Conservation (phyloP, 306 rosid genomes). For the Neltuma alba region DNA sequence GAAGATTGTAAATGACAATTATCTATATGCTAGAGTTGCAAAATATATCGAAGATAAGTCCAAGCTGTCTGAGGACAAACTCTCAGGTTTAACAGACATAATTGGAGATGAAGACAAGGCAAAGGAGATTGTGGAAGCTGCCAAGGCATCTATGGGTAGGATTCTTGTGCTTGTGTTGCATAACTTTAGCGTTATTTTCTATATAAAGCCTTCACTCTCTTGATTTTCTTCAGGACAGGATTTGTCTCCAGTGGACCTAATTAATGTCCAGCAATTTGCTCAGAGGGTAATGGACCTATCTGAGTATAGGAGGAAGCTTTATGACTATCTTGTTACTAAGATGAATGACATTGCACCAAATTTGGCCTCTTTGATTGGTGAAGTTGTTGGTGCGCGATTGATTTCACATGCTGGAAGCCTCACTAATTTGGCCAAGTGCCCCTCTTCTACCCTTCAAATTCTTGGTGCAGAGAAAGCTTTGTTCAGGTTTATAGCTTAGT, state of each 20-base stretch:
- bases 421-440: slow-evolving; percentile 78
- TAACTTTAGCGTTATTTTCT: not conserved
- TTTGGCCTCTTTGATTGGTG: slow-evolving; percentile 80
- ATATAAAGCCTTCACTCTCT: slow-evolving; percentile 14
- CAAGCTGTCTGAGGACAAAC: slow-evolving; percentile 68
- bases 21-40: slow-evolving; percentile 81
- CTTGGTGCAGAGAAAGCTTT: slow-evolving; percentile 86
- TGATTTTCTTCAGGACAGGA: slow-evolving; percentile 66
- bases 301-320: slow-evolving; percentile 72
- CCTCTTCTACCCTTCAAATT: slow-evolving; percentile 78
- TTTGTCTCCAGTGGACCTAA: slow-evolving; percentile 76
- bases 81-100: slow-evolving; percentile 66
- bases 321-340: slow-evolving; percentile 71
- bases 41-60: slow-evolving; percentile 82
- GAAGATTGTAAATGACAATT: slow-evolving; percentile 91
- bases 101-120: slow-evolving; percentile 94
- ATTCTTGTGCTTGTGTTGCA: not conserved
- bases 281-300: slow-evolving; percentile 80
- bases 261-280: slow-evolving; percentile 83
- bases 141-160: slow-evolving; percentile 92
- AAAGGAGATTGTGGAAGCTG: slow-evolving; percentile 85
- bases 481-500: slow-evolving; percentile 53
- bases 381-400: slow-evolving; percentile 77
- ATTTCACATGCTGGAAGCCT: slow-evolving; percentile 86
- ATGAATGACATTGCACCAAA: slow-evolving; percentile 91